A percentile compares a stretch with the other conserved stretches of the same genome.
Conservation (phyloP, 805 yeast genomes). For the Zygotorulaspora sp. region DNA sequence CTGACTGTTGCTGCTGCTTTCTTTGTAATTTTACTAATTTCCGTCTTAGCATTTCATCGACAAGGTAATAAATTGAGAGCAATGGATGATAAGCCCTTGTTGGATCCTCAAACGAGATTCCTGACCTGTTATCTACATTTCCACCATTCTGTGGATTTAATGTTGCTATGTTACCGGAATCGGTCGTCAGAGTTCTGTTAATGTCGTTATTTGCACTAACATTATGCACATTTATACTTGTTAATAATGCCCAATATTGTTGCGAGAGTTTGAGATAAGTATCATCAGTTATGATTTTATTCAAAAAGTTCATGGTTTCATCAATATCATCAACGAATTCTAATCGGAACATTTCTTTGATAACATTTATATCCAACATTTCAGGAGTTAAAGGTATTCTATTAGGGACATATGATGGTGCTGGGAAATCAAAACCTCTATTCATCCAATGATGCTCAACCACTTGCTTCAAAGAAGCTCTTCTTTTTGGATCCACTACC, state of each 20-base stretch:
- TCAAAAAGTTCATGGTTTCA: conserved; percentile 51
- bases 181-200: conserved; percentile 10
- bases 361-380: conserved; percentile 46
- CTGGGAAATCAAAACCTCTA: conserved; percentile 73
- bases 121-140: conserved; percentile 4
- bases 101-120: conserved; percentile 55
- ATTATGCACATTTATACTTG: conserved; percentile 12
- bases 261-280: conserved; percentile 44
- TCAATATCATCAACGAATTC: conserved; percentile 70
- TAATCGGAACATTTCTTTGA: conserved; percentile 69
- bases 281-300: conserved; percentile 53
- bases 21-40: conserved; percentile 49
- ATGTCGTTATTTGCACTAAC: conserved; percentile 12
- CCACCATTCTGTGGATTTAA: not conserved
- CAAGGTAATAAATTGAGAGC: conserved; percentile 79
- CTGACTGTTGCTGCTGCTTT: conserved; percentile 18
- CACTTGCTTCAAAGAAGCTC: conserved; percentile 78
- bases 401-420: conserved; percentile 67
- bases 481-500: conserved; percentile 78
- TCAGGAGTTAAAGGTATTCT: conserved; percentile 59
- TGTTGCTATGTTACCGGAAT: conserved; percentile 3
- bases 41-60: conserved; percentile 75
- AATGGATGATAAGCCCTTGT: conserved; percentile 85
- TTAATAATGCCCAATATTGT: conserved; percentile 28
- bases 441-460: conserved; percentile 92